Conservation (phyloP, 768 basidiomycete species). For the Lactarius hatsudake region DNA sequence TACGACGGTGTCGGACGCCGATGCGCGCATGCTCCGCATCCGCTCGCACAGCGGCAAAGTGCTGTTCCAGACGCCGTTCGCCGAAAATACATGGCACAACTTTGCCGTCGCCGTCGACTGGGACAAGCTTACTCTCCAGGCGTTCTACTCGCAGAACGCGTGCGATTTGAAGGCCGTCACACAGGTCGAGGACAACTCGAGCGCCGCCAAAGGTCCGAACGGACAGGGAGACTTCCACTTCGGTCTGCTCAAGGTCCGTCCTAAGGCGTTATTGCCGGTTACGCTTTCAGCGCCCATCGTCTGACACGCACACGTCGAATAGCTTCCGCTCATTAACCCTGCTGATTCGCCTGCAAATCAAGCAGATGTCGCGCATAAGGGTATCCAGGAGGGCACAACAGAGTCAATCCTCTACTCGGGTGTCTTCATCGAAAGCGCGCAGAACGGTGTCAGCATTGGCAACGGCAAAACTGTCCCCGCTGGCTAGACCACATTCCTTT, state of each 20-base stretch:
- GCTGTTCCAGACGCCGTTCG: conserved; percentile 50
- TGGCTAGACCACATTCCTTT: not conserved
- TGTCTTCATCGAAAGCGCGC: conserved; percentile 49
- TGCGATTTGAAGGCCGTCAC: conserved; percentile 44
- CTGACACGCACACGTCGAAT: not conserved
- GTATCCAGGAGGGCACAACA: conserved; percentile 54
- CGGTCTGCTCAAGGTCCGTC: conserved; percentile 53
- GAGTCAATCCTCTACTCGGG: conserved; percentile 59
- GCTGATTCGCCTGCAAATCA: conserved; percentile 46
- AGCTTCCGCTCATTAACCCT: conserved; percentile 55
- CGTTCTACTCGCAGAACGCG: conserved; percentile 49
- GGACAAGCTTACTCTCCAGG: conserved; percentile 46
- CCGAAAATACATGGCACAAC: conserved; percentile 51
- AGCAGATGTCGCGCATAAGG: conserved; percentile 55
- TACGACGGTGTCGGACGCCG: conserved; percentile 42
- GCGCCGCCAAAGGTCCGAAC: conserved; percentile 39
- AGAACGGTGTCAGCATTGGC: conserved; percentile 36
- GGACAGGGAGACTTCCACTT: conserved; percentile 63
- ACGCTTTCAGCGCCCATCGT: not conserved
- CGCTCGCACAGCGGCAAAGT: conserved; percentile 52
- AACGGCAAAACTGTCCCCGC: conserved; percentile 24
- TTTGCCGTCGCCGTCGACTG: conserved; percentile 59
- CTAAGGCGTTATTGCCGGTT: not conserved
- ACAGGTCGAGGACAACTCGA: conserved; percentile 41
- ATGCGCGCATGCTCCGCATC: conserved; percentile 52